phyloP scores from a whole-genome alignment of 441 rosid genomes.

The Theobroma grandiflorum region DNA sequence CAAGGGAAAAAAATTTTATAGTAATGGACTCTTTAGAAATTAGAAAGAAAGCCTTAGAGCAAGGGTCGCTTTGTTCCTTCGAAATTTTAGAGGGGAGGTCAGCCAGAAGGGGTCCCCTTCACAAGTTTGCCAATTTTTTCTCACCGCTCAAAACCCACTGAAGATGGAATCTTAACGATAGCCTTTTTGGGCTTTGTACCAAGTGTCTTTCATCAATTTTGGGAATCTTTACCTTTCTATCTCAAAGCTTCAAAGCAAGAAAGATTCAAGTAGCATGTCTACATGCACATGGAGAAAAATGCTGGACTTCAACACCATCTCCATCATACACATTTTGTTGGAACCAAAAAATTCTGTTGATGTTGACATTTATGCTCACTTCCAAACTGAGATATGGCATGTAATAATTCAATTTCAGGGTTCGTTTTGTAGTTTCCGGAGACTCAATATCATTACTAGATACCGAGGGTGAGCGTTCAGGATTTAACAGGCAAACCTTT shows the following conservation, averaged over 20 bases:
- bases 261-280: background rate
- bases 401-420: background rate
- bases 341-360: background rate
- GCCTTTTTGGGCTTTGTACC: conserved; percentile 2
- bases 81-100: background rate
- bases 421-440: background rate
- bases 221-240: conserved; percentile 11
- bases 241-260: background rate
- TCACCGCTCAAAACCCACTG: conserved; percentile 17
- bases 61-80: conserved; percentile 11
- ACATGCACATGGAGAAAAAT: background rate
- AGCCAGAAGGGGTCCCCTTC: background rate
- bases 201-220: background rate
- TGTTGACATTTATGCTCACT: background rate
- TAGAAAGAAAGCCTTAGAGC: background rate
- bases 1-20: background rate
- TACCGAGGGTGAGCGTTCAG: background rate
- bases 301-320: background rate
- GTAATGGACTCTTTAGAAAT: conserved; percentile 4
- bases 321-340: background rate
- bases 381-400: too few species aligned
- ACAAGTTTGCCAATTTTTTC: conserved; percentile 7
- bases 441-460: too few species aligned
- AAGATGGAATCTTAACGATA: conserved; percentile 21
- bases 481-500: background rate